Evolutionary conservation across 208 protist species (phyloP).

Genomic region (Kentomonas sorsogonicus): DNA sequence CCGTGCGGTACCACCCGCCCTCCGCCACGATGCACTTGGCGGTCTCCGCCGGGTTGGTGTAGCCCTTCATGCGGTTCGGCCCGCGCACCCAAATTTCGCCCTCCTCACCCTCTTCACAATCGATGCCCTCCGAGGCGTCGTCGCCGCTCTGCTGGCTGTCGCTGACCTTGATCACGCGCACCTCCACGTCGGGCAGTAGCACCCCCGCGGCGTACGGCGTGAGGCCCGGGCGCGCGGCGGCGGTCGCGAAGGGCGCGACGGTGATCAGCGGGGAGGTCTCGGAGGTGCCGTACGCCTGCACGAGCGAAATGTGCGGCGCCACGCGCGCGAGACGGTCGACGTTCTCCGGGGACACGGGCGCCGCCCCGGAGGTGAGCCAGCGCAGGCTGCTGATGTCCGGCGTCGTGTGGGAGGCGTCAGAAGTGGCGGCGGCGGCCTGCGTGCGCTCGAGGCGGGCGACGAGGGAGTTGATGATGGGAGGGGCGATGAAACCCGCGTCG

Average conservation of each 20-base stretch:
- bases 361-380: conserved; percentile 43
- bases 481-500: conserved; percentile 50
- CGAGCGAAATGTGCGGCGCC: conserved; percentile 13
- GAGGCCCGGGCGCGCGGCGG: not conserved
- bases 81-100: conserved; percentile 73
- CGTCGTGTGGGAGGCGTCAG: conserved; percentile 26
- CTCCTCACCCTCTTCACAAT: conserved; percentile 19
- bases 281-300: conserved; percentile 76
- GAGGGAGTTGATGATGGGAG: conserved; percentile 65
- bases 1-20: conserved; percentile 67
- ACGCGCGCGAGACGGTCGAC: conserved; percentile 16
- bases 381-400: conserved; percentile 16
- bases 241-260: conserved; percentile 8
- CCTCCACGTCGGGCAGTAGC: conserved; percentile 26
- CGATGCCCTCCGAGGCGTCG: conserved; percentile 28
- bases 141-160: conserved; percentile 32
- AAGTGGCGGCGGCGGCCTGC: no score
- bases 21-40: conserved; percentile 24
- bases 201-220: conserved; percentile 11
- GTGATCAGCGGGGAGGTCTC: conserved; percentile 50
- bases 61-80: conserved; percentile 73
- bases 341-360: conserved; percentile 46
- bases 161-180: conserved; percentile 36
- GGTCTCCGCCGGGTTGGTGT: conserved; percentile 51
- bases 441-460: no score